These are phyloP conservation scores for Diplodia corticola DNA, from an alignment of 2,329 filamentous ascomycete genomes.

Conservation along the genomic window DNA sequence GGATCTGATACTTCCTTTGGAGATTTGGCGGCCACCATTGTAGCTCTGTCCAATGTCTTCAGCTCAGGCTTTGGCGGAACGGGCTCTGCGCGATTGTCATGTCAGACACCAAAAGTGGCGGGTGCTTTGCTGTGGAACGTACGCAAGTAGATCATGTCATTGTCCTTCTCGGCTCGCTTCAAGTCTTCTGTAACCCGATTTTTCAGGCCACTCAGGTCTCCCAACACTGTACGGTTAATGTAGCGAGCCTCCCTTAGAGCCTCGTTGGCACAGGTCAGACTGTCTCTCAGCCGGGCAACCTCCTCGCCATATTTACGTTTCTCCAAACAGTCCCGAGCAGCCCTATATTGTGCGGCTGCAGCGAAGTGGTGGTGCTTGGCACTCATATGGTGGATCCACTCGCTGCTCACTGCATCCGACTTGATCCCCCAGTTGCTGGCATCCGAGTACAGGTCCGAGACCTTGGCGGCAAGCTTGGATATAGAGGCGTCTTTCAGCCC, in stretches of 20 bases:
- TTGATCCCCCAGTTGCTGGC: conserved; percentile 84
- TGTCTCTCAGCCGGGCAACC: conserved; percentile 80
- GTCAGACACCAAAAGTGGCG: neutral
- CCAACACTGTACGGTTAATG: conserved; percentile 76
- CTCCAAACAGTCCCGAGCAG: conserved; percentile 86
- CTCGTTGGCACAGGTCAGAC: conserved; percentile 78
- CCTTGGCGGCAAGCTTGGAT: conserved; percentile 83
- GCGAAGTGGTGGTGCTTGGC: conserved; percentile 98
- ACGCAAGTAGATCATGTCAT: conserved; percentile 91
- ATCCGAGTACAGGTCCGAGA: conserved; percentile 85
- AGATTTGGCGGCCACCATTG: conserved; percentile 78
- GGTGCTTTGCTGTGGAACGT: conserved; percentile 32
- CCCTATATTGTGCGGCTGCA: conserved; percentile 88
- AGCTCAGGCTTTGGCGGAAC: conserved; percentile 89
- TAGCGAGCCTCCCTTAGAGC: conserved; percentile 82
- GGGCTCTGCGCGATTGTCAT: conserved; percentile 50
- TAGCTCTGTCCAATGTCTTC: conserved; percentile 79
- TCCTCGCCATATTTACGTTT: conserved; percentile 96
- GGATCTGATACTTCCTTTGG: conserved; percentile 82
- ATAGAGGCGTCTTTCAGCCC: conserved; percentile 89
- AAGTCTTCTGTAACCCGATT: conserved; percentile 80
- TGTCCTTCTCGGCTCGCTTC: conserved; percentile 92
- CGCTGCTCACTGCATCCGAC: conserved; percentile 84
- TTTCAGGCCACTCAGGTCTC: conserved; percentile 82
- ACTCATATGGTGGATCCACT: conserved; percentile 97